These are phyloP conservation scores for Musa acuminata DNA, from an alignment of 176 grass and related monocot species.

Conservation along the genomic window DNA sequence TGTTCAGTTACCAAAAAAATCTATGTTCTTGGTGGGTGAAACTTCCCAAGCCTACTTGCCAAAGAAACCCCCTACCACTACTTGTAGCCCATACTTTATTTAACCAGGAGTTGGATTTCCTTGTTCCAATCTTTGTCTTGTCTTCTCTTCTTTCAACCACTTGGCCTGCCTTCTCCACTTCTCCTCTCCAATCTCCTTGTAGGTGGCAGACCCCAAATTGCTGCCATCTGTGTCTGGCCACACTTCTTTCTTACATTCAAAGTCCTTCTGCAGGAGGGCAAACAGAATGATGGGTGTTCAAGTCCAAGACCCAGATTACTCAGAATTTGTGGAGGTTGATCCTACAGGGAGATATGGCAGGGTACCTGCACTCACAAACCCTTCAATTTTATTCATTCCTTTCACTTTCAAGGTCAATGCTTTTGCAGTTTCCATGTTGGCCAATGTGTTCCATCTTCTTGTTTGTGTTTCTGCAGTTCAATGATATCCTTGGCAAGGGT, in stretches of 20 bases:
- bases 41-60: no score
- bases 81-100: no score
- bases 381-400: conserved; percentile 3
- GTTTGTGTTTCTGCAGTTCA: conserved; percentile 45
- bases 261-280: background rate
- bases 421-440: no score
- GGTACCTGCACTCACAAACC: conserved; percentile 31
- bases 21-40: no score
- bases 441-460: conserved; percentile 10
- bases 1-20: no score
- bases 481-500: conserved; percentile 84
- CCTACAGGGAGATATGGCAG: conserved; percentile 86
- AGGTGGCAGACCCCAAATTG: no score
- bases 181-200: background rate
- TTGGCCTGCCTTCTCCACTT: background rate
- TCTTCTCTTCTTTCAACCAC: background rate
- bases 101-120: background rate
- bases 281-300: conserved; percentile 45
- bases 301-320: conserved; percentile 26
- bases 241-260: background rate
- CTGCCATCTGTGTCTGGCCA: background rate
- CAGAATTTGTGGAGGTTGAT: conserved; percentile 79
- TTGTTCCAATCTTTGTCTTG: background rate
- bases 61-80: no score
- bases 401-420: background rate